Base-by-base conservation (phyloP, 2,329 filamentous ascomycete genomes). In the Trichoderma simmonsii region DNA sequence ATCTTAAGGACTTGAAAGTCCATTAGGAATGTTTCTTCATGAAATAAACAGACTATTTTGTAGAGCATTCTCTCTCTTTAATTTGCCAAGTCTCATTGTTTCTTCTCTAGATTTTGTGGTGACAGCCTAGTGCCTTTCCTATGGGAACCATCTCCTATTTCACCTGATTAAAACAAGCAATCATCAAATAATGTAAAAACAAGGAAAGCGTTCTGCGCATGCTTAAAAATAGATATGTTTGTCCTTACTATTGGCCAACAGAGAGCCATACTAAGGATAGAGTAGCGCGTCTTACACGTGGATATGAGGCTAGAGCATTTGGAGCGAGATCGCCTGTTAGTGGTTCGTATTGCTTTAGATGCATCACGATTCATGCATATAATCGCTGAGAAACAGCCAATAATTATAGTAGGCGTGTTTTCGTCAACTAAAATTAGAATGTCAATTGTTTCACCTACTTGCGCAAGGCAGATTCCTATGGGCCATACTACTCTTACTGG, bases 271-370 rank as follows among this genome's bases (percentile, higher is more conserved):
- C 48, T 54, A 24, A 24, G 11, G n/a, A 51, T 54, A 54, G n/a
- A 6, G 48, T 54, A 54, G 48, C 11, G 48, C 21, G 48, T 54
- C 48, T 24, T 54, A 54, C 48, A 21, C 56, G 59, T 32, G 59
- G 32, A 32, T 43, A 43, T 32, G 59, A 61, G n/a, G 59, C 30
- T n/a, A 59, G n/a, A 51, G n/a, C 43, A 62, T 36, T 32, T 24
- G 56, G 30, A 32, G 28, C 6, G 30, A 26, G 21, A 36, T 36
- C 59, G 36, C 30, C n/a, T 36, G 15, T 61, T 61, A 61, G 59
- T 34, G 32, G 18, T 36, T 26, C n/a, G 59, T 61, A 30, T 61
- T 15, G 21, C 12, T 9, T 34, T 34, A 34, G 57, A 61, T 14
- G 11, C 57, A 21, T 6, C 6, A 24, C 12, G 32, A 36, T 32